Evolutionary conservation across 805 yeast species (phyloP), one percentile per base, ranked within the genome.

Genomic region (Pichia rugopelliculosa): DNA sequence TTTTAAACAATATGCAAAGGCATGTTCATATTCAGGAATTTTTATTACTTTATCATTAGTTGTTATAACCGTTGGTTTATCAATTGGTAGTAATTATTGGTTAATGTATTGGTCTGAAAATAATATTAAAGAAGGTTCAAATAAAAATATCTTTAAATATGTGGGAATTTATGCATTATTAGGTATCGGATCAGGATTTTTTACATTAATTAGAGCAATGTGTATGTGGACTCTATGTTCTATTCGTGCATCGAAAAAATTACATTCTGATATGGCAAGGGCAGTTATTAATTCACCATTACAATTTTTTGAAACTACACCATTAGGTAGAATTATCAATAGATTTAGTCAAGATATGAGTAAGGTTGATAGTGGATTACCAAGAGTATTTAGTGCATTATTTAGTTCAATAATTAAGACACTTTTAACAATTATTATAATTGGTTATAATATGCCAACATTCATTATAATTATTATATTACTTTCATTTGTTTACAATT

Each of bases 271-370:
- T 24, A 78, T 82, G 84, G 79, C 80, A 0, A 46, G 51, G 5
- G 58, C 81, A 1, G 76, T 82, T 30, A 50, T 82, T 46, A 62
- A 73, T 42, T 71, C 84, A 1, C 87, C 87, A 41, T 79, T 82
- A 82, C 67, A 72, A 4, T 82, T 79, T 56, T 82, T 82, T 60
- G 87, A 82, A 54, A 74, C 84, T 0, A 82, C 87, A 0, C 88
- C 88, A 8, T 61, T 76, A 41, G 88, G 88, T 5, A 68, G 87
- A 57, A 73, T 82, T 17, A 68, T 80, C 59, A 82, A 82, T 58
- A 65, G 87, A 53, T 82, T 82, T 55, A 74, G 84, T 22, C 75
- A 78, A 56, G 88, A 82, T 63, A 72, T 82, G 51, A 72, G 71
- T 51, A 72, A 71, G 26, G 68, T 82, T 48, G 88, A 82, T 61